Percentiles rank a stretch among this genome's conserved stretches.
These are phyloP conservation scores for Chlorociboria aeruginascens DNA, from an alignment of 495 filamentous ascomycete genomes.

Conservation along the genomic window DNA sequence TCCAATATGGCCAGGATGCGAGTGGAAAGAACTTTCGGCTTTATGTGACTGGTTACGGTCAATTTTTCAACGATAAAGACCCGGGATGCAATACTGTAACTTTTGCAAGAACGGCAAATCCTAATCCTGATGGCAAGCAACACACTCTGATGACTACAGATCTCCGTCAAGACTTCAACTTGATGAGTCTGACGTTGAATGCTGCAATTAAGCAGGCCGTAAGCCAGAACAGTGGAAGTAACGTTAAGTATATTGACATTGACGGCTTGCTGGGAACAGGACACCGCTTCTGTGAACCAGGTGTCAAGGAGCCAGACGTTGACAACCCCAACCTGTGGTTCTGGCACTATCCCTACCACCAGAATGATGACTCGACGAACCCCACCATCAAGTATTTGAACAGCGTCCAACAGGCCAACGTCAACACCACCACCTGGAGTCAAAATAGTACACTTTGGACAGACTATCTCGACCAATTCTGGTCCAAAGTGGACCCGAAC, in stretches of 20 bases:
- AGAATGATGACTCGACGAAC: not conserved
- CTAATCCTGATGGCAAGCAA: constrained; percentile 5
- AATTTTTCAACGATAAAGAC: constrained; percentile 3
- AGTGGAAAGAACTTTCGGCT: not conserved
- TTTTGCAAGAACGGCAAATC: constrained; percentile 11
- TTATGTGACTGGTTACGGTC: constrained; percentile 1
- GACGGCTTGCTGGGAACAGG: not conserved
- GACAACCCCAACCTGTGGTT: constrained; percentile 2
- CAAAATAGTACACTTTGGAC: not conserved
- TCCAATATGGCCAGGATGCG: not conserved
- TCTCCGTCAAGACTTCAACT: constrained; percentile 7
- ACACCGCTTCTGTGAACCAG: constrained; percentile 3
- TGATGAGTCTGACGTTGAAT: constrained; percentile 5
- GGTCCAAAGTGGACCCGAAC: not conserved
- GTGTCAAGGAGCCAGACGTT: constrained; percentile 5
- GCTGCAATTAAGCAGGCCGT: constrained; percentile 5
- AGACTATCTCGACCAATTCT: not conserved
- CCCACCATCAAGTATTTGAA: not conserved
- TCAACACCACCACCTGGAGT: not conserved
- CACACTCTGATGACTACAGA: constrained; percentile 6
- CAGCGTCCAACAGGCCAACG: not conserved
- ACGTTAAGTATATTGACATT: constrained; percentile 1
- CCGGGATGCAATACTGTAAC: constrained; percentile 4
- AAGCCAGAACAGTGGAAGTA: not conserved
- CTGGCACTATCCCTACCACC: constrained; percentile 6